phyloP scores from a whole-genome alignment of 2,329 filamentous ascomycete genomes.

The Cercospora sp. region DNA sequence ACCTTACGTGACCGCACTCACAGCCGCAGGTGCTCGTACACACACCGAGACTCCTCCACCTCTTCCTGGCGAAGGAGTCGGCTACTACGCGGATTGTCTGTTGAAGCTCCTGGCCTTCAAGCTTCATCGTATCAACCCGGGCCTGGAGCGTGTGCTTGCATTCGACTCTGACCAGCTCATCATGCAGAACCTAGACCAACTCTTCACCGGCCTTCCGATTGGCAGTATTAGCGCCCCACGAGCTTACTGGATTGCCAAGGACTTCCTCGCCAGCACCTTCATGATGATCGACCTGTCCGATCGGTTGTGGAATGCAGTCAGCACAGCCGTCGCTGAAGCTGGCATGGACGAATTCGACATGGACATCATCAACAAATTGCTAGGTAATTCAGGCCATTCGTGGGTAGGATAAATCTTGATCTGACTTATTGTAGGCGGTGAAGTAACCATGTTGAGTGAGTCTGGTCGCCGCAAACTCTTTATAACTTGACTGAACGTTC shows the following conservation, averaged over 20 bases:
- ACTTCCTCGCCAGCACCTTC: conserved; percentile 34
- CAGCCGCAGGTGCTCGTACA: conserved; percentile 20
- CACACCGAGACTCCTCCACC: conserved; percentile 28
- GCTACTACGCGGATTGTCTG: conserved; percentile 34
- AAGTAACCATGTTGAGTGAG: conserved; percentile 32
- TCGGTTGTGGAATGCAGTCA: conserved; percentile 30
- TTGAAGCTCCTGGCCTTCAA: conserved; percentile 36
- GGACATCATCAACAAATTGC: conserved; percentile 35
- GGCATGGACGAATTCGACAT: conserved; percentile 34
- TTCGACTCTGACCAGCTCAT: conserved; percentile 37
- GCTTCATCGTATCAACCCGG: conserved; percentile 30
- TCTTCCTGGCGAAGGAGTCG: conserved; percentile 16
- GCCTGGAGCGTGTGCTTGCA: conserved; percentile 29
- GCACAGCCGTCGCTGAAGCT: conserved; percentile 24
- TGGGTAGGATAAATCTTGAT: not conserved
- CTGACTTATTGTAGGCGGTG: conserved; percentile 20
- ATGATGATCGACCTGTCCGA: conserved; percentile 34
- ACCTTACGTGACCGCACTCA: conserved; percentile 26
- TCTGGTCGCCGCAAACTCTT: not conserved
- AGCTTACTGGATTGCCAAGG: conserved; percentile 35
- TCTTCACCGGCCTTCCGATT: conserved; percentile 32
- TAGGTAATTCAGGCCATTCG: conserved; percentile 14
- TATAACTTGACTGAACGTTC: not conserved
- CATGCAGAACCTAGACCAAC: conserved; percentile 32
- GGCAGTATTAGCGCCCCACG: conserved; percentile 34